A percentile compares a stretch with the other conserved stretches of the same genome.
phyloP scores from a whole-genome alignment of 768 basidiomycete species.

The Leccinellum rugosiceps region DNA sequence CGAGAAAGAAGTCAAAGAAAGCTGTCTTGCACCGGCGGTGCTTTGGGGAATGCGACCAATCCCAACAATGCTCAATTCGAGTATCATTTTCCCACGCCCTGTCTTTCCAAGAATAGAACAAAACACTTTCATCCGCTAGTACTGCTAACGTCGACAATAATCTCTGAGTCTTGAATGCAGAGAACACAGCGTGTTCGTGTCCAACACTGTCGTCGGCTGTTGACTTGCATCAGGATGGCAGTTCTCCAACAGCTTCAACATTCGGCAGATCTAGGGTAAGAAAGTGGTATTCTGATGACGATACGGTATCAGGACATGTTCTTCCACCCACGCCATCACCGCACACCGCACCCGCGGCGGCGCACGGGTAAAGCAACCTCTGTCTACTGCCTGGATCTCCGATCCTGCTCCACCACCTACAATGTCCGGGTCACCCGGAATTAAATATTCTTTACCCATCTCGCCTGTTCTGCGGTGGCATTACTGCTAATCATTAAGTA shows the following conservation, averaged over 20 bases:
- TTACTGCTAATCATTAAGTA: neutral
- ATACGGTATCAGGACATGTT: neutral
- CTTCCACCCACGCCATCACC: neutral
- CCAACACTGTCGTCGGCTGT: neutral
- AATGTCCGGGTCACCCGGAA: neutral
- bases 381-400: neutral
- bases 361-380: neutral
- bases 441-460: neutral
- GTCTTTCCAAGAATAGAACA: neutral
- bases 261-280: neutral
- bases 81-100: slow-evolving; percentile 22
- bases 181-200: too few relatives aligned
- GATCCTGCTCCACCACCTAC: neutral
- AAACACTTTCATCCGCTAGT: neutral
- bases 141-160: too few relatives aligned
- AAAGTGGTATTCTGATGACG: neutral
- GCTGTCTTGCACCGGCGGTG: slow-evolving; percentile 7
- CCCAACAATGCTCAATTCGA: slow-evolving; percentile 18
- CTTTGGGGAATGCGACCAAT: slow-evolving; percentile 14
- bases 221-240: neutral
- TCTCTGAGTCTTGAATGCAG: too few relatives aligned
- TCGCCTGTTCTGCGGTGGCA: neutral
- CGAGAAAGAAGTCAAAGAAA: neutral
- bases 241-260: neutral
- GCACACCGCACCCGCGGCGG: neutral